phyloP scores from a whole-genome alignment of 768 basidiomycete genomes.

The Kwoniella mangroviensis region DNA sequence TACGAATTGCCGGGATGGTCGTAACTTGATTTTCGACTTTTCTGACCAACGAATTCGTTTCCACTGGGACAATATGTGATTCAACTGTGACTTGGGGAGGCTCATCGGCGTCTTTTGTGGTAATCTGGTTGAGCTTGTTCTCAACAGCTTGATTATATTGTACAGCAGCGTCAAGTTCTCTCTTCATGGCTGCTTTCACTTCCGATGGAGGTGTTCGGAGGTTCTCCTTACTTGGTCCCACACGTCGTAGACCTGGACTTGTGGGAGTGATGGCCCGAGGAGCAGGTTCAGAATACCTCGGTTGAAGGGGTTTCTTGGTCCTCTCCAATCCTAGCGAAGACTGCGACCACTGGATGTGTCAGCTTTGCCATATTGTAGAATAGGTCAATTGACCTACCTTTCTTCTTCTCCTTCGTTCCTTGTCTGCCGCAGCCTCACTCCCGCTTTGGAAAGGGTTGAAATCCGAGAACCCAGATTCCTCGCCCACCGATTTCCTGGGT shows the following conservation, averaged over 20 bases:
- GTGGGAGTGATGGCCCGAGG: slow-evolving; percentile 22
- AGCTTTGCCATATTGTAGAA: not conserved
- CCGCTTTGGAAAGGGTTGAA: slow-evolving; percentile 57
- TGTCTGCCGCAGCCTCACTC: slow-evolving; percentile 46
- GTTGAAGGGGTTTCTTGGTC: slow-evolving; percentile 22
- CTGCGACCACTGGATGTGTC: slow-evolving; percentile 17
- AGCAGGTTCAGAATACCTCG: slow-evolving; percentile 42
- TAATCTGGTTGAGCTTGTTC: slow-evolving; percentile 38
- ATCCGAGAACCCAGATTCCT: slow-evolving; percentile 54
- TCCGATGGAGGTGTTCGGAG: slow-evolving; percentile 44
- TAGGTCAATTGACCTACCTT: slow-evolving; percentile 30
- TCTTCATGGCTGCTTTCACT: slow-evolving; percentile 29
- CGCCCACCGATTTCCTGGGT: slow-evolving; percentile 33
- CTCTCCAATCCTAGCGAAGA: slow-evolving; percentile 35
- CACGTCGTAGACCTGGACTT: slow-evolving; percentile 24
- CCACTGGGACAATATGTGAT: slow-evolving; percentile 15
- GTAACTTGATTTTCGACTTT: slow-evolving; percentile 24
- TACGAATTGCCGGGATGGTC: slow-evolving; percentile 15
- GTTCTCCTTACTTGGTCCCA: slow-evolving; percentile 43
- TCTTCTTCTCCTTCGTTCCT: slow-evolving; percentile 43
- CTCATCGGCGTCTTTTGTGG: slow-evolving; percentile 19
- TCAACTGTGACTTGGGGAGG: slow-evolving; percentile 23
- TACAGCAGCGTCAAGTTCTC: slow-evolving; percentile 34
- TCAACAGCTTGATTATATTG: slow-evolving; percentile 42
- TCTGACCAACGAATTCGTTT: slow-evolving; percentile 27